A percentile compares a stretch with the other conserved stretches of the same genome.
Evolutionary conservation across 176 grass and related monocot species (phyloP).

Genomic region (Cenchrus americanus): DNA sequence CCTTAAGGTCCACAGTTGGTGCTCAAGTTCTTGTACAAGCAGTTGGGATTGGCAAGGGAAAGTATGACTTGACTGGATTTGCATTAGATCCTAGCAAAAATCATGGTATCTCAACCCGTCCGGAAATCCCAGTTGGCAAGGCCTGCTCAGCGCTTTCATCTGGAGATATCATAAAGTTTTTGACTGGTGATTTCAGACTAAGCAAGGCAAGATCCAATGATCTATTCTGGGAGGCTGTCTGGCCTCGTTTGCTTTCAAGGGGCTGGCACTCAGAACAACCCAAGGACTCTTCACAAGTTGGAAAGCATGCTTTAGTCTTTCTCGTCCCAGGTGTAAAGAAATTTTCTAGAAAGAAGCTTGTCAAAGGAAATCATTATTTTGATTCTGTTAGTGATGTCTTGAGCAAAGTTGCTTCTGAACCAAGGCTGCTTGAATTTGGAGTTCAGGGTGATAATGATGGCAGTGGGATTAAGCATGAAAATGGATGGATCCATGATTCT

Average conservation of each 20-base stretch:
- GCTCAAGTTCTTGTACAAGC: conserved; percentile 65
- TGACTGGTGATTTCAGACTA: conserved; percentile 92
- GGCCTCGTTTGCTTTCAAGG: conserved; percentile 86
- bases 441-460: conserved; percentile 47
- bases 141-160: conserved; percentile 80
- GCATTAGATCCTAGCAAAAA: conserved; percentile 76
- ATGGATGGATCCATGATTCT: conserved; percentile 49
- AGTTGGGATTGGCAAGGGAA: conserved; percentile 88
- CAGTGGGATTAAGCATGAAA: conserved; percentile 54
- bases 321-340: conserved; percentile 83
- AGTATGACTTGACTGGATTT: conserved; percentile 86
- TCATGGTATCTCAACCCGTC: conserved; percentile 48
- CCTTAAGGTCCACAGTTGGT: conserved; percentile 67
- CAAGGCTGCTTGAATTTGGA: conserved; percentile 68
- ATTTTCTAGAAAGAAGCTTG: conserved; percentile 78
- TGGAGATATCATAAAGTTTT: conserved; percentile 82
- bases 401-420: conserved; percentile 89
- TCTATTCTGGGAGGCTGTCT: conserved; percentile 99
- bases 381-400: conserved; percentile 96
- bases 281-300: conserved; percentile 55
- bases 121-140: conserved; percentile 89
- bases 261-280: conserved; percentile 92
- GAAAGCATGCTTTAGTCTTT: conserved; percentile 77
- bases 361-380: conserved; percentile 98
- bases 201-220: conserved; percentile 97